Conservation (phyloP, 805 yeast species). For the Metschnikowia matae region DNA sequence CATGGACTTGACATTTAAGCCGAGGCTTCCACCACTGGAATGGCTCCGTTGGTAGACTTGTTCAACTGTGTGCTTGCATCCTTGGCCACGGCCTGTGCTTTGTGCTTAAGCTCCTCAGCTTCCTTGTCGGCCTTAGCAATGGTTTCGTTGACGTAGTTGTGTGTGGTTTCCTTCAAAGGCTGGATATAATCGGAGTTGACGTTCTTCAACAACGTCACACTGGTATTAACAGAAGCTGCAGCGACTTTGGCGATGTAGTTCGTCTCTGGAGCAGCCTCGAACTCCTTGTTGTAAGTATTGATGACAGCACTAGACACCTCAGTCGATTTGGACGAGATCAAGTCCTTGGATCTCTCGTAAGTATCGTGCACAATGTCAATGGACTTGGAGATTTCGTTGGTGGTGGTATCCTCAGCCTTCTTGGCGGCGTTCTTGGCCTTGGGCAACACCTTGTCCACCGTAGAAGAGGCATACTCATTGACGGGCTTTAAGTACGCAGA, state of each 20-base stretch:
- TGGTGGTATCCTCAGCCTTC: slow-evolving; percentile 13
- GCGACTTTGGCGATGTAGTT: slow-evolving; percentile 31
- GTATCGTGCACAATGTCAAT: slow-evolving; percentile 21
- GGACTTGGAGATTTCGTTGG: slow-evolving; percentile 20
- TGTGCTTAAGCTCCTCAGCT: slow-evolving; percentile 22
- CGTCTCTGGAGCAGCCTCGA: slow-evolving; percentile 23
- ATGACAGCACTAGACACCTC: slow-evolving; percentile 29
- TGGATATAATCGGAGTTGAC: slow-evolving; percentile 35
- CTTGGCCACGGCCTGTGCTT: slow-evolving; percentile 7
- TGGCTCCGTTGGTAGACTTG: slow-evolving; percentile 13
- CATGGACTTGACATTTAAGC: slow-evolving; percentile 6
- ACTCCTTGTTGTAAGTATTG: slow-evolving; percentile 34
- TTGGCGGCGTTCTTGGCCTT: slow-evolving; percentile 17
- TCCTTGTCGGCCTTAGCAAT: slow-evolving; percentile 31
- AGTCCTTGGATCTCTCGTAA: slow-evolving; percentile 20
- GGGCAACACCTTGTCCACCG: slow-evolving; percentile 27
- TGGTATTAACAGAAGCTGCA: slow-evolving; percentile 34
- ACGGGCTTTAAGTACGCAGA: slow-evolving; percentile 22
- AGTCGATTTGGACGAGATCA: slow-evolving; percentile 25
- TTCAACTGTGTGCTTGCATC: slow-evolving; percentile 7
- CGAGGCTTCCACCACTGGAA: slow-evolving; percentile 18
- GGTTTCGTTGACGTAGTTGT: slow-evolving; percentile 34
- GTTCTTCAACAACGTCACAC: slow-evolving; percentile 27
- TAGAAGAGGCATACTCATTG: slow-evolving; percentile 24
- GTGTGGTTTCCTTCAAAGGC: slow-evolving; percentile 38